phyloP scores from a whole-genome alignment of 1,139 yeast species.

The Petasospora fabianii region DNA sequence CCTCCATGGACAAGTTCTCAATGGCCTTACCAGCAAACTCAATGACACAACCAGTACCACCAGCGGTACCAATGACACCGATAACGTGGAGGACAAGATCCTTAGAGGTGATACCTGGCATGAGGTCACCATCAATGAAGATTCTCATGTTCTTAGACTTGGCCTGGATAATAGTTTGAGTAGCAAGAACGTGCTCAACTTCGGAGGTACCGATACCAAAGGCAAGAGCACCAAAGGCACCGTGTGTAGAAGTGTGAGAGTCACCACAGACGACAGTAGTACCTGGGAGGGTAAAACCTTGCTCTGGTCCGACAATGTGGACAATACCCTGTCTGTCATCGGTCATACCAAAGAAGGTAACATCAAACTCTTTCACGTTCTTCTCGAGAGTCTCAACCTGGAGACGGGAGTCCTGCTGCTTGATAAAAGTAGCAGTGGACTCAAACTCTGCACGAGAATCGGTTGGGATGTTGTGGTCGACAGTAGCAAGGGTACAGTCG shows the following conservation, averaged over 20 bases:
- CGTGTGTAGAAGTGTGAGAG: constrained; percentile 97
- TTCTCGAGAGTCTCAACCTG: constrained; percentile 92
- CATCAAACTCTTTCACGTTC: constrained; percentile 84
- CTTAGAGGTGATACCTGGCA: constrained; percentile 90
- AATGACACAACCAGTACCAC: constrained; percentile 96
- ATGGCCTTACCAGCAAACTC: constrained; percentile 97
- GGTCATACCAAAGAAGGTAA: constrained; percentile 90
- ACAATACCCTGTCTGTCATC: constrained; percentile 97
- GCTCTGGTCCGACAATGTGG: constrained; percentile 98
- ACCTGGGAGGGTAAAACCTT: constrained; percentile 97
- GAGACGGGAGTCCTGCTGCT: constrained; percentile 85
- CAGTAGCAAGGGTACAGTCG: constrained; percentile 96
- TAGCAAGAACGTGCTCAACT: constrained; percentile 96
- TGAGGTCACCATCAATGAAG: constrained; percentile 74
- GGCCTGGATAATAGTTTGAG: constrained; percentile 92
- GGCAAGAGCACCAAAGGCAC: constrained; percentile 97
- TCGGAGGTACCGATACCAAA: constrained; percentile 99
- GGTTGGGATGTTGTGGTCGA: constrained; percentile 97
- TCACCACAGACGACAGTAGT: constrained; percentile 99
- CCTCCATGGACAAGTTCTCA: constrained; percentile 87
- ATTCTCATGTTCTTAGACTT: constrained; percentile 96
- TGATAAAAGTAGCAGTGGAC: constrained; percentile 74
- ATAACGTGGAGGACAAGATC: constrained; percentile 92
- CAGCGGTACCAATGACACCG: constrained; percentile 97
- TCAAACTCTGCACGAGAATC: constrained; percentile 73